Base-by-base conservation (phyloP, 1,284 basidiomycete genomes). In the Ceratobasidium sp. region DNA sequence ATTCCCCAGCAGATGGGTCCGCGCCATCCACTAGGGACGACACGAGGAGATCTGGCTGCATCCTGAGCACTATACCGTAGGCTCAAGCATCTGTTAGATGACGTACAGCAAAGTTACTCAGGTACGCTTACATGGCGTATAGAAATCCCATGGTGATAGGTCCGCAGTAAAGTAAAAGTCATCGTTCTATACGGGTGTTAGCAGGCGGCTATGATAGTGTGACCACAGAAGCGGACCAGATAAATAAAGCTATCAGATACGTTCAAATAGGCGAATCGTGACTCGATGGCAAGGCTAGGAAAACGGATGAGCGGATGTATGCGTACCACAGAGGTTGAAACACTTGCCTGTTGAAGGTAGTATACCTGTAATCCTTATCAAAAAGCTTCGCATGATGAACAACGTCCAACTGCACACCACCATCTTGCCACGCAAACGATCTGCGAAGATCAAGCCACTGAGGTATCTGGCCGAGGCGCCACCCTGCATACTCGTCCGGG, bases 1-100 rank as follows among this genome's bases (percentile, higher is more conserved):
- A 80, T 79, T 80, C 79, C 18, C 73, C 74, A 12, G 38, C 55
- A 41, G 70, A 73, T 2, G 70, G 70, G 18, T n/a, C n/a, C 16
- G 70, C 70, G n/a, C 57, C 70, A 50, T 73, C 70, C 14, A 60
- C 70, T 30, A 73, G 23, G 3, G 70, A 48, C 3, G 70, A 73
- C 35, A 80, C 77, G 18, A 80, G 50, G 8, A 80, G 66, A 54
- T 79, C 78, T 5, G 78, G 59, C 64, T 80, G 79, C 73, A 80
- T 79, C 20, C 77, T 68, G n/a, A 80, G 77, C n/a, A 80, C 66
- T 18, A 69, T 68, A 23, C 79, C 79, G 54, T 59, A 76, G 8
- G 69, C 79, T 80, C 33, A 5, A 27, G 35, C 6, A 20, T 18
- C 20, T 46, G 48, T 60, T 41, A 60, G 55, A 23, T 23, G 27